phyloP scores from a whole-genome alignment of 2,329 filamentous ascomycete species.

The Exophiala lecanii-corni region DNA sequence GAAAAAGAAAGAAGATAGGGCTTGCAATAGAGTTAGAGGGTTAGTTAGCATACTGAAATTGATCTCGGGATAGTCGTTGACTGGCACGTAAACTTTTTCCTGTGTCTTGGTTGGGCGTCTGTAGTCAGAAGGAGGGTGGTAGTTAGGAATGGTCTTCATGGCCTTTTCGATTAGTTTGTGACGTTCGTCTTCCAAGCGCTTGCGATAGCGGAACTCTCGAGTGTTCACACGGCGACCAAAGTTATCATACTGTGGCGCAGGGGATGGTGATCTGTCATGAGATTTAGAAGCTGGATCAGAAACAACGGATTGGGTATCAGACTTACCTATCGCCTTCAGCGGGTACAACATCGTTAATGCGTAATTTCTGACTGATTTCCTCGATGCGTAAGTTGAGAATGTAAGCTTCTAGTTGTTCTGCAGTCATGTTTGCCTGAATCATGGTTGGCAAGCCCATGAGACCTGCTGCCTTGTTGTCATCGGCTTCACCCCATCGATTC shows the following conservation, averaged over 20 bases:
- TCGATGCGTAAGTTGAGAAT: constrained; percentile 94
- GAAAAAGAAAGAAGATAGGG: constrained; percentile 41
- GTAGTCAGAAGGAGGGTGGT: constrained; percentile 97
- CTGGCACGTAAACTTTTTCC: constrained; percentile 99
- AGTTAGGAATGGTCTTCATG: constrained; percentile 99
- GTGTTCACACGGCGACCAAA: constrained; percentile 99
- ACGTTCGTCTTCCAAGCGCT: constrained; percentile 95
- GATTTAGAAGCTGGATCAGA: constrained; percentile 20
- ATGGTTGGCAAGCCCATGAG: constrained; percentile 96
- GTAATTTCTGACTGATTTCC: constrained; percentile 98
- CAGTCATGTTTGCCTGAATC: constrained; percentile 96
- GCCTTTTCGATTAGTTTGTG: constrained; percentile 98
- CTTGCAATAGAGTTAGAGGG: constrained; percentile 77
- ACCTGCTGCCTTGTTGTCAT: constrained; percentile 97
- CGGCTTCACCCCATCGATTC: constrained; percentile 95
- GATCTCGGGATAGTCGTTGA: constrained; percentile 99
- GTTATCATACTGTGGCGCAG: constrained; percentile 96
- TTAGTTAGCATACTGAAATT: constrained; percentile 99
- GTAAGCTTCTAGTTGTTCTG: constrained; percentile 96
- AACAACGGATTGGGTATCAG: constrained; percentile 4
- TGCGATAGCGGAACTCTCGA: constrained; percentile 95
- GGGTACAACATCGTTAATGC: constrained; percentile 97
- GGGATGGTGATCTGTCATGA: constrained; percentile 75
- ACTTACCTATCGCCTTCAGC: constrained; percentile 90
- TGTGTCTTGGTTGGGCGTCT: constrained; percentile 98